Conservation (phyloP, 441 rosid genomes). For the Croton laevigatus region DNA sequence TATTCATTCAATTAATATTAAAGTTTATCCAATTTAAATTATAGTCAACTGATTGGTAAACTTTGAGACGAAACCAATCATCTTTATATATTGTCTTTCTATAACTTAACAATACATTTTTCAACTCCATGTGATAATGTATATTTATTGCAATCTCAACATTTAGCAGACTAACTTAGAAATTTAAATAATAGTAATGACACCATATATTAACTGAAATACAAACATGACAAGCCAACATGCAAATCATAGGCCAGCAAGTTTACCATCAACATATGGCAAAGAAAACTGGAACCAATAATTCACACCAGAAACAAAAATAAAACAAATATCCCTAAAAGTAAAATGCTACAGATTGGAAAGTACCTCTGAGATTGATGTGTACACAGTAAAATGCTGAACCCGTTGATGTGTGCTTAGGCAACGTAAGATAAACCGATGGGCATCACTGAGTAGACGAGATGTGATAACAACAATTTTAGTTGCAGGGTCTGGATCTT, state of each 20-base stretch:
- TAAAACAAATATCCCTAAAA: slow-evolving; percentile 9
- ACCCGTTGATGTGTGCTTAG: slow-evolving; percentile 56
- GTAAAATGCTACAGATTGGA: slow-evolving; percentile 13
- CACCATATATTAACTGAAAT: too few species aligned
- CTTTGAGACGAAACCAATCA: too few species aligned
- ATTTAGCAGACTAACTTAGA: too few species aligned
- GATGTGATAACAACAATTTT: slow-evolving; percentile 74
- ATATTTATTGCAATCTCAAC: neutral
- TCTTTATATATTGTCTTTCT: too few species aligned
- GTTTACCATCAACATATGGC: neutral
- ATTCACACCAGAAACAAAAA: neutral
- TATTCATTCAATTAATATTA: too few species aligned
- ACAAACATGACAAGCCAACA: too few species aligned
- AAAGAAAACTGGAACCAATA: neutral
- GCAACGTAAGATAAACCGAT: slow-evolving; percentile 84
- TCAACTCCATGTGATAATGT: too few species aligned
- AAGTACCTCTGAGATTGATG: slow-evolving; percentile 86
- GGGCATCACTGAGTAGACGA: slow-evolving; percentile 81
- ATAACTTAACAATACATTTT: too few species aligned
- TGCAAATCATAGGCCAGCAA: neutral
- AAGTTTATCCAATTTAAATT: too few species aligned
- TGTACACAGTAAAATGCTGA: slow-evolving; percentile 54
- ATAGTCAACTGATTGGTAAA: too few species aligned
- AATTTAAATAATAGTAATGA: too few species aligned
- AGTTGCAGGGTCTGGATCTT: slow-evolving; percentile 40